phyloP scores from a whole-genome alignment of 352 stramenopile genomes.

The Phytophthora sojae region DNA sequence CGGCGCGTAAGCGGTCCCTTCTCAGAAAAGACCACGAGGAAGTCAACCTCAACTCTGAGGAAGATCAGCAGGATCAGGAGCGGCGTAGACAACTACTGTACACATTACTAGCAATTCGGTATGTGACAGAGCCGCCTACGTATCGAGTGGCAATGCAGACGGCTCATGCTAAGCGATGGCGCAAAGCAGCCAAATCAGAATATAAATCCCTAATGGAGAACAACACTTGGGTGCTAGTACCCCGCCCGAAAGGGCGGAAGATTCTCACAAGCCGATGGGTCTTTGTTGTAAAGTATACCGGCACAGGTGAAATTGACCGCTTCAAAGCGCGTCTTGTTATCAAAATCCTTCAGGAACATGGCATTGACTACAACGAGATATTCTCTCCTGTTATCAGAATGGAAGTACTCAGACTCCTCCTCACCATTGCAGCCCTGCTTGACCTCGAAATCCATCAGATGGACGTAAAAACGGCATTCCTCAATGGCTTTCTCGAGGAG shows the following conservation, averaged over 20 bases:
- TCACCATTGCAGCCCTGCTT: too few relatives aligned
- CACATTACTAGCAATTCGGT: neutral
- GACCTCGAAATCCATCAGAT: too few relatives aligned
- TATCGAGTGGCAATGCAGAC: neutral
- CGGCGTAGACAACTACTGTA: neutral
- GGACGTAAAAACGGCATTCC: too few relatives aligned
- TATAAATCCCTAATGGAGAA: conserved; percentile 1
- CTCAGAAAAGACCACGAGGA: neutral
- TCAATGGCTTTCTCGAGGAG: too few relatives aligned
- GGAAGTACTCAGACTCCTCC: too few relatives aligned
- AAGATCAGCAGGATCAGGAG: neutral
- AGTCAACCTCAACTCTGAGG: neutral
- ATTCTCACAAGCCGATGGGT: conserved; percentile 7
- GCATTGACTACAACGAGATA: too few relatives aligned
- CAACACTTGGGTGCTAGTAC: neutral
- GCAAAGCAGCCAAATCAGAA: neutral
- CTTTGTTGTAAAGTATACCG: conserved; percentile 1
- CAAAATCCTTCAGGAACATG: too few relatives aligned
- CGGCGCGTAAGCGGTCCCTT: neutral
- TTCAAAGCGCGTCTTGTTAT: too few relatives aligned
- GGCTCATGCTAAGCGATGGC: neutral
- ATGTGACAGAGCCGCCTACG: neutral
- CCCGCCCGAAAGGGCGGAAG: neutral
- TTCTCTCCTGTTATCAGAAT: too few relatives aligned
- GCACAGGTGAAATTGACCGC: neutral